Conservation (phyloP, 306 rosid species). For the Inga leiocalycina region DNA sequence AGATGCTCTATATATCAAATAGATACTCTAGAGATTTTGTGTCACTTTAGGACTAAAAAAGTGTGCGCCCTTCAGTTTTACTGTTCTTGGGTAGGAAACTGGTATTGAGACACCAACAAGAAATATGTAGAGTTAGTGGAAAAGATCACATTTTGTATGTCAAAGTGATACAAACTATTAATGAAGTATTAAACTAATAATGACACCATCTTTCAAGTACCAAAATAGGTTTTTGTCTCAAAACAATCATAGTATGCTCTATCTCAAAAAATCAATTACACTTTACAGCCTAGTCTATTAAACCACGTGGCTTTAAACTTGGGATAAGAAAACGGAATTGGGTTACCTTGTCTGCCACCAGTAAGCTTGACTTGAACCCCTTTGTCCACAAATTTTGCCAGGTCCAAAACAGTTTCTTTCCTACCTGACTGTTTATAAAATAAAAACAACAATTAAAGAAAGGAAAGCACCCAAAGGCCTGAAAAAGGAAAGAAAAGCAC, state of each 20-base stretch:
- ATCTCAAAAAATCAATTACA: background rate
- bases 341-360: slow-evolving; percentile 80
- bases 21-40: background rate
- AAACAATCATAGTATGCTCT: background rate
- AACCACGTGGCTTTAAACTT: background rate
- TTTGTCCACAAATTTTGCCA: slow-evolving; percentile 88
- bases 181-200: background rate
- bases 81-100: background rate
- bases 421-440: slow-evolving; percentile 56
- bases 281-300: background rate
- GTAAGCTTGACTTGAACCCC: slow-evolving; percentile 91
- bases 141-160: background rate
- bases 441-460: background rate
- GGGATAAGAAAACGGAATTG: background rate
- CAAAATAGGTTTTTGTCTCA: background rate
- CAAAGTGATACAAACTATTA: background rate
- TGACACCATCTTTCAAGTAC: background rate
- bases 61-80: background rate
- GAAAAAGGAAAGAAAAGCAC: background rate
- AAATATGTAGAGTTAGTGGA: background rate
- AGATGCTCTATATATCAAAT: background rate
- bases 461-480: background rate
- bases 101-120: background rate
- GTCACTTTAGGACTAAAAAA: background rate
- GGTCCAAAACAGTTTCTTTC: slow-evolving; percentile 81